phyloP scores from a whole-genome alignment of 2,329 filamentous ascomycete species.

The Plenodomus biglobosus region DNA sequence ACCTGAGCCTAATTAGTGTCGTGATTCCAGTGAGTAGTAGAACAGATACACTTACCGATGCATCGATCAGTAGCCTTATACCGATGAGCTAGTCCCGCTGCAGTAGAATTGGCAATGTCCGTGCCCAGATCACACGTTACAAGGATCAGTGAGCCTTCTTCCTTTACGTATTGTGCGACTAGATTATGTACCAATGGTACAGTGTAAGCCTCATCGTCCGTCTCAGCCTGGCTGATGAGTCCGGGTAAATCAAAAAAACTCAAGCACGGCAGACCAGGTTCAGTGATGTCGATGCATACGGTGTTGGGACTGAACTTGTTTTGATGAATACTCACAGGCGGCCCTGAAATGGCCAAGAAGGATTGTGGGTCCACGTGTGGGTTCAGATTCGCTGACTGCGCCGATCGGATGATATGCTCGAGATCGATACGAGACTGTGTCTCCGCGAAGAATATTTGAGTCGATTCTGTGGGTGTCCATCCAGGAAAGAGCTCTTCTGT shows the following conservation, averaged over 20 bases:
- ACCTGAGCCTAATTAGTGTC: constrained; percentile 51
- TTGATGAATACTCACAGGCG: constrained; percentile 32
- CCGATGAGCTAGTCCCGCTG: constrained; percentile 57
- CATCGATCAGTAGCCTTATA: constrained; percentile 47
- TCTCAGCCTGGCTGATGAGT: constrained; percentile 70
- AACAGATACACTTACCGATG: constrained; percentile 32
- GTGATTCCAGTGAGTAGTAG: neutral
- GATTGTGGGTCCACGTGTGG: constrained; percentile 55
- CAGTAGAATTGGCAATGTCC: constrained; percentile 74
- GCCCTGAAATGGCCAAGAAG: constrained; percentile 29
- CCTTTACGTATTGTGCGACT: constrained; percentile 67
- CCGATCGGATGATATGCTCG: constrained; percentile 68
- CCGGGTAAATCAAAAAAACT: constrained; percentile 87
- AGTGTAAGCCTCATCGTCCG: constrained; percentile 50
- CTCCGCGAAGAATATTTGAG: constrained; percentile 61
- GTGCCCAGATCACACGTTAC: constrained; percentile 76
- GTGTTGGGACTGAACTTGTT: constrained; percentile 82
- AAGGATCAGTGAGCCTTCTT: constrained; percentile 72
- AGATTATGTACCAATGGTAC: constrained; percentile 73
- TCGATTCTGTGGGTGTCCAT: constrained; percentile 54
- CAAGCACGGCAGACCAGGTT: constrained; percentile 68
- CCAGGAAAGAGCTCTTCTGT: constrained; percentile 58
- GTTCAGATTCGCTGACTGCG: constrained; percentile 76
- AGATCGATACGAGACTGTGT: constrained; percentile 65
- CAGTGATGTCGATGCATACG: constrained; percentile 73